Base-by-base conservation (phyloP, 805 yeast genomes). In the Candida nonsorbophila region DNA sequence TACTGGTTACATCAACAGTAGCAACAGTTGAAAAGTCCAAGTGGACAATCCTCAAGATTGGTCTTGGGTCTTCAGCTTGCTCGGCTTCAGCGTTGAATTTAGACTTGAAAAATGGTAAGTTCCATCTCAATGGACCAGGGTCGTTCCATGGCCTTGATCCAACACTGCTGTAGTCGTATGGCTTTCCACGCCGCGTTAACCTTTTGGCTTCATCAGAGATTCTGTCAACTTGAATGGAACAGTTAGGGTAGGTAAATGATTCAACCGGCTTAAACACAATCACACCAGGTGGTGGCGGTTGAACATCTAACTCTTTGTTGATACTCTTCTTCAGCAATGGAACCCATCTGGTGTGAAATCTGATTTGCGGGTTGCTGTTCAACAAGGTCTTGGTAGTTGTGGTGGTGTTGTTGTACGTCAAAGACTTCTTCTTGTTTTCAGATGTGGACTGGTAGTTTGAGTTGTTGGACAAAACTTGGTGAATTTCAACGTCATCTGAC, bases 121-220 rank as follows among this genome's bases (percentile, higher is more conserved):
- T 53, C 51, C 64, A 56, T 25, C 47, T 51, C 37, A 69, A 58
- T 22, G 69, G 84, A 39, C 94, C 94, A 11, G 87, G 87, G 47
- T 87, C 90, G 51, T 87, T 87, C 95, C 96, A 88, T 12, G 95
- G 88, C 40, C 87, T 72, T 33, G 80, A 79, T 24, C 82, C 77
- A n/a, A 61, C 41, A 25, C 52, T 52, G 1, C 48, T 37, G 16
- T 24, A 41, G 25, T 44, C 33, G 36, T 55, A 61, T 20, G 69
- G 64, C 29, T 68, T 65, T 16, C 87, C 87, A 29, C 82, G 72
- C 42, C 70, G 70, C 2, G 94, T 84, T 7, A 49, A 32, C 24
- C 59, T 53, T 51, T 76, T 77, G 21, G 83, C 78, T 42, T 79
- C 78, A 36, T 82, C 88, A 26, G 77, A 62, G 11, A 88, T 68